Evolutionary conservation across 495 filamentous ascomycete genomes (phyloP).

Genomic region (Penicillium bovifimosum): DNA sequence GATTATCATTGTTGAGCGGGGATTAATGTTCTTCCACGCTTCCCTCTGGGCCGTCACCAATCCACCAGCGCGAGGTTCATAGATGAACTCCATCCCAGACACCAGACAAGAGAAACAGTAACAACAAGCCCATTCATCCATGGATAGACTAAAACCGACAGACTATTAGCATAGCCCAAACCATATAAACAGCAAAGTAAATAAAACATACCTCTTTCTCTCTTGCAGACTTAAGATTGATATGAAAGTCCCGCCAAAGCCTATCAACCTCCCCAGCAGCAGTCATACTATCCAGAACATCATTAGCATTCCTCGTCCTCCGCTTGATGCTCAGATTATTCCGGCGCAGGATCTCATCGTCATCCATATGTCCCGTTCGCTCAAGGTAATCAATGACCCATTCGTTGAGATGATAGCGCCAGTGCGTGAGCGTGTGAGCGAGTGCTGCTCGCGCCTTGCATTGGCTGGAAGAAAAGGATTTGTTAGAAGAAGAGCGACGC

Average conservation of each 20-base stretch:
- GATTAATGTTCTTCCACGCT: no score
- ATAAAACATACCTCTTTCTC: conserved; percentile 35
- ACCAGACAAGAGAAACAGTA: not conserved
- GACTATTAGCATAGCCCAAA: not conserved
- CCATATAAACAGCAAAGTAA: not conserved
- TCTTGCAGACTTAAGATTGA: conserved; percentile 49
- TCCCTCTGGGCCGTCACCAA: no score
- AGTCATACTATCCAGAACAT: conserved; percentile 54
- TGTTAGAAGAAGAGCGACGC: not conserved
- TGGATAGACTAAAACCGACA: not conserved
- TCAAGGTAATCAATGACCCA: conserved; percentile 60
- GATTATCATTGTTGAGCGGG: no score
- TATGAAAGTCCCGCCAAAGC: conserved; percentile 56
- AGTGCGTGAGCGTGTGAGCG: conserved; percentile 67
- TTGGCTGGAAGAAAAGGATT: conserved; percentile 28
- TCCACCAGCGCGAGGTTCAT: not conserved
- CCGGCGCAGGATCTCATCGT: conserved; percentile 50
- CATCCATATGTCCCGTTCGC: conserved; percentile 45
- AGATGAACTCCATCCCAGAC: not conserved
- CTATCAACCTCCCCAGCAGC: conserved; percentile 47
- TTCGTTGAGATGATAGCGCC: conserved; percentile 68
- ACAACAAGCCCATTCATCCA: not conserved
- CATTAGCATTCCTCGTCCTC: conserved; percentile 48
- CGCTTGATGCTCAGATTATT: conserved; percentile 49
- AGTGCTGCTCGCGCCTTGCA: conserved; percentile 65